Evolutionary conservation across 1,139 yeast species (phyloP), one percentile per base, ranked within the genome.

Genomic region (Debaryomycetaceae sp.): DNA sequence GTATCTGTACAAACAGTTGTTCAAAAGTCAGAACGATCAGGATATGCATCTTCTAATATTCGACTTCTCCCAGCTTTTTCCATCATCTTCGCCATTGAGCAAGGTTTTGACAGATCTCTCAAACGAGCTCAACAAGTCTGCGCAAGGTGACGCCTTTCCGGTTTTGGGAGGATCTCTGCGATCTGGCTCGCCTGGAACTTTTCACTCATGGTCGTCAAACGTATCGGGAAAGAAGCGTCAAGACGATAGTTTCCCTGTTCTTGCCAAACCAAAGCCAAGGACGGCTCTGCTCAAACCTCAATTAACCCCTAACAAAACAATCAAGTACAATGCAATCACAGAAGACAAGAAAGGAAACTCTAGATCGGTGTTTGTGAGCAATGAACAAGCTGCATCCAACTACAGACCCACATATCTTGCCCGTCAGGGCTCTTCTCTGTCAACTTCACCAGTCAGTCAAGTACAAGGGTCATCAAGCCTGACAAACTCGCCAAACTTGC

Each of bases 51-150:
- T 84, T 14, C 63, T 85, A 40, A 51, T 84, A 7, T 75, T 72
- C 45, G 90, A 84, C 51, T 67, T 83, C 45, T 65, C 82, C 2
- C 83, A 81, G 49, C 62, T 84, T 11, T 80, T 75, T 53, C 74
- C 83, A 0, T 57, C 39, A 58, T 58, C 38, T 61, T 55, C 65
- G 2, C 72, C 65, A 22, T 59, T 60, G 42, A 58, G 62, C 40
- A 57, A 56, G 33, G 60, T 57, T 36, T 60, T 72, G 40, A 55
- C 56, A 27, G 53, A 58, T 4, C 54, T 66, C 1, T 56, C 63
- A 7, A 55, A 55, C n/a, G 62, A 58, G 34, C 50, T 63, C 42
- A 54, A 55, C 24, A 63, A 59, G 14, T 37, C 14, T 5, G 34
- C 13, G n/a, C 40, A 41, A n/a, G 47, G 43, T 9, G 64, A 61